Evolutionary conservation across 768 basidiomycete species (phyloP).

Genomic region (Sporobolomyces roseus): DNA sequence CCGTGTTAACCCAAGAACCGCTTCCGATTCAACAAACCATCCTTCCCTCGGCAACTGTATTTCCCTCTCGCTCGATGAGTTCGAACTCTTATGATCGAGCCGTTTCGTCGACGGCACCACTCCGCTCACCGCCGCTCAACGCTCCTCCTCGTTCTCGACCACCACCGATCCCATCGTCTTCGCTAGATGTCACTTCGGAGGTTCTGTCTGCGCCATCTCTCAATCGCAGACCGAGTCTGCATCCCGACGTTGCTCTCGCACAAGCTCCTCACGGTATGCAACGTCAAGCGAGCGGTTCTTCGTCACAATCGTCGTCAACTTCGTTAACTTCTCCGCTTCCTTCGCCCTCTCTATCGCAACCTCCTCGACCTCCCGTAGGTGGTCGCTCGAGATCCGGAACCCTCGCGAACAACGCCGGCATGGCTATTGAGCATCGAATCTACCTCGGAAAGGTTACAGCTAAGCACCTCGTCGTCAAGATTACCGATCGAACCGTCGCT

Average conservation of each 20-base stretch:
- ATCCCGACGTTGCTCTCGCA: not conserved
- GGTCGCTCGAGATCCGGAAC: not conserved
- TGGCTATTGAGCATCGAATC: slow-evolving; percentile 52
- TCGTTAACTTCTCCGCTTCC: not conserved
- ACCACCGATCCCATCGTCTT: slow-evolving; percentile 3
- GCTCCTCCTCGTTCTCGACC: slow-evolving; percentile 16
- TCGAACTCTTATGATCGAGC: too few relatives aligned
- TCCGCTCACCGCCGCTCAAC: not conserved
- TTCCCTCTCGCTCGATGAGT: too few relatives aligned
- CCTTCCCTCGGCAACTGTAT: too few relatives aligned
- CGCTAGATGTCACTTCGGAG: not conserved
- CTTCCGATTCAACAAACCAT: not conserved
- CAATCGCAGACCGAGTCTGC: slow-evolving; percentile 22
- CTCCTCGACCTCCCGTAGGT: not conserved
- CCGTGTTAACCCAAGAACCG: not conserved
- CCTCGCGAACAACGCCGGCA: not conserved
- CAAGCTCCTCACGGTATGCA: not conserved
- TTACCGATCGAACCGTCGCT: slow-evolving; percentile 64
- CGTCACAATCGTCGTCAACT: not conserved
- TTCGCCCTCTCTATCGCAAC: not conserved
- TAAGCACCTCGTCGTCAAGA: slow-evolving; percentile 63
- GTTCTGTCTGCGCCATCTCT: not conserved
- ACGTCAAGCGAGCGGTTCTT: not conserved
- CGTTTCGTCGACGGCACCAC: too few relatives aligned
- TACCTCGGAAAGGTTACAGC: slow-evolving; percentile 70